These are phyloP conservation scores for Talaromyces sp. DNA, from an alignment of 2,329 filamentous ascomycete genomes.

Conservation along the genomic window DNA sequence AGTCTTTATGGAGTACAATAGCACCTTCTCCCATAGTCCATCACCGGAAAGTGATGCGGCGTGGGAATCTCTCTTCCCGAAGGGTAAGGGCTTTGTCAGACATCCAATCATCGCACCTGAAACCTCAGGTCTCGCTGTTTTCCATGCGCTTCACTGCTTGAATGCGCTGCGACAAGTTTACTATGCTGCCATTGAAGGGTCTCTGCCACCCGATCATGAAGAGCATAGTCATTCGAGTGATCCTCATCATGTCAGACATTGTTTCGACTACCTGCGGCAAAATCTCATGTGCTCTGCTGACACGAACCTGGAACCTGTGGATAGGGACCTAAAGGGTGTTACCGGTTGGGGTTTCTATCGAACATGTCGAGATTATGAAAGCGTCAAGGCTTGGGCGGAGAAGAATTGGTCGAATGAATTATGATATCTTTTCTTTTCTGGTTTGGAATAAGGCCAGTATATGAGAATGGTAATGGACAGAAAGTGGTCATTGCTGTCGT, in stretches of 20 bases:
- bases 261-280: constrained; percentile 4
- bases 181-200: too few species aligned
- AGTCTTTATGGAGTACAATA: background rate
- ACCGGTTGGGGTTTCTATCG: background rate
- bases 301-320: background rate
- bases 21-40: background rate
- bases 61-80: constrained; percentile 1
- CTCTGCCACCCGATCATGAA: too few species aligned
- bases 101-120: constrained; percentile 1
- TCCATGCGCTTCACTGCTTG: constrained; percentile 1
- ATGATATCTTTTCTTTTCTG: too few species aligned
- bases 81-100: background rate
- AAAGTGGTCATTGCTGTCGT: too few species aligned
- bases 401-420: too few species aligned
- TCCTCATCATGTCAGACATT: background rate
- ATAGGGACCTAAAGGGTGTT: background rate
- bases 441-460: too few species aligned
- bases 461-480: too few species aligned
- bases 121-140: background rate
- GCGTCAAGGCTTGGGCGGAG: background rate
- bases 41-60: background rate
- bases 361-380: background rate
- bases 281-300: background rate
- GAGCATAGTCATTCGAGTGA: too few species aligned
- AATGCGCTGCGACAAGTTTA: too few species aligned